phyloP scores from a whole-genome alignment of 1,139 yeast species.

The Blastobotrys illinoisensis region DNA sequence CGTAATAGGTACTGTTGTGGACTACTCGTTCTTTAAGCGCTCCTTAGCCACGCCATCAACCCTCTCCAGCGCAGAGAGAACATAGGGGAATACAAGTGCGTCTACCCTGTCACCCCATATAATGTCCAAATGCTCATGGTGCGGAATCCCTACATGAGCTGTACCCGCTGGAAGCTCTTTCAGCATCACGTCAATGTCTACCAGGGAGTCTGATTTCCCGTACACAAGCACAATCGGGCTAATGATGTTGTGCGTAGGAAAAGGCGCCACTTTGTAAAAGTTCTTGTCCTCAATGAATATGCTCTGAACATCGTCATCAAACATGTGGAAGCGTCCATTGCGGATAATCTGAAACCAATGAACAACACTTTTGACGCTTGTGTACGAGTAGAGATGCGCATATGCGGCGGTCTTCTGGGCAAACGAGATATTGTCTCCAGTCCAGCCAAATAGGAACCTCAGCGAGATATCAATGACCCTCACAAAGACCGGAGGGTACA shows the following conservation, averaged over 20 bases:
- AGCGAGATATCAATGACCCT: constrained; percentile 67
- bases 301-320: constrained; percentile 50
- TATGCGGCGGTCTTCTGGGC: constrained; percentile 73
- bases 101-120: constrained; percentile 78
- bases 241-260: constrained; percentile 58
- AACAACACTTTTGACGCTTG: constrained; percentile 86
- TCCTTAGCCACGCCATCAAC: background rate
- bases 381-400: constrained; percentile 81
- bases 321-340: constrained; percentile 81
- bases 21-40: background rate
- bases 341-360: constrained; percentile 95
- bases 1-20: too few relatives aligned
- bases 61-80: constrained; percentile 31
- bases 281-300: constrained; percentile 23
- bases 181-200: constrained; percentile 73
- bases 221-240: constrained; percentile 72
- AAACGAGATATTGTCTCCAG: constrained; percentile 57
- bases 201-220: constrained; percentile 76
- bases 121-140: constrained; percentile 81
- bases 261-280: constrained; percentile 54
- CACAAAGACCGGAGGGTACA: constrained; percentile 79
- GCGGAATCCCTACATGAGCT: constrained; percentile 40
- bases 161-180: constrained; percentile 46
- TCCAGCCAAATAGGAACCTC: constrained; percentile 71
- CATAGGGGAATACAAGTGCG: constrained; percentile 48